A percentile compares a stretch with the other conserved stretches of the same genome.
These are phyloP conservation scores for Iris pallida DNA, from an alignment of 116 monocot genomes.

Conservation along the genomic window DNA sequence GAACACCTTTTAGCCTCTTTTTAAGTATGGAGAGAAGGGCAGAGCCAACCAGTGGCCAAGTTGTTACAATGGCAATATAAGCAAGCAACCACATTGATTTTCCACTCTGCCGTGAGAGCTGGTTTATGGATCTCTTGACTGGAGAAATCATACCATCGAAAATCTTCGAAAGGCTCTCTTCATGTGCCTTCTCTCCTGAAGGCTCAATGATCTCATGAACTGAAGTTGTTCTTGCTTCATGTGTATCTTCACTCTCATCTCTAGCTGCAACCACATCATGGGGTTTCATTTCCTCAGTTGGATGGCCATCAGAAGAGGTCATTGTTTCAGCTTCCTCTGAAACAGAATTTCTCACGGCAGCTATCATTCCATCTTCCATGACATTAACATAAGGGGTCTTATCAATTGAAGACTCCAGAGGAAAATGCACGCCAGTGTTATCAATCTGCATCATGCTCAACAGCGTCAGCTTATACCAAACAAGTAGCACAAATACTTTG, in stretches of 20 bases:
- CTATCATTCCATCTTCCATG: slow-evolving; percentile 60
- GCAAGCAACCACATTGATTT: slow-evolving; percentile 69
- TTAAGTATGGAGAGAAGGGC: slow-evolving; percentile 39
- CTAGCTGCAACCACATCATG: background rate
- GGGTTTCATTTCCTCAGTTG: background rate
- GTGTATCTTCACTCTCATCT: background rate
- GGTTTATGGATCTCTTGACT: slow-evolving; percentile 45
- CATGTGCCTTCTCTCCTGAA: slow-evolving; percentile 2
- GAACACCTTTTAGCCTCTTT: slow-evolving; percentile 40
- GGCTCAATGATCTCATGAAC: background rate
- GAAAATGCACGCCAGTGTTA: slow-evolving; percentile 21
- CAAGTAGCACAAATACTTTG: background rate
- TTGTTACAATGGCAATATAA: slow-evolving; percentile 65
- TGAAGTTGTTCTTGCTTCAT: background rate
- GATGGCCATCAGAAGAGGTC: slow-evolving; percentile 1
- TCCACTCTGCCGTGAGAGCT: slow-evolving; percentile 39
- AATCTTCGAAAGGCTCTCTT: slow-evolving; percentile 1
- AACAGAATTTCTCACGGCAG: slow-evolving; percentile 32
- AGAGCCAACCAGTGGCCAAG: slow-evolving; percentile 76
- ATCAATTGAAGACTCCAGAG: slow-evolving; percentile 75
- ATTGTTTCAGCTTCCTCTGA: slow-evolving; percentile 7
- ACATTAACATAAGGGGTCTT: slow-evolving; percentile 76
- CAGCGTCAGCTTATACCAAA: too few species aligned
- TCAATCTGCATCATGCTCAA: slow-evolving; percentile 21
- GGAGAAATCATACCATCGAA: slow-evolving; percentile 19